These are phyloP conservation scores for Tremella yokohamensis DNA, from an alignment of 768 basidiomycete genomes.

Conservation along the genomic window DNA sequence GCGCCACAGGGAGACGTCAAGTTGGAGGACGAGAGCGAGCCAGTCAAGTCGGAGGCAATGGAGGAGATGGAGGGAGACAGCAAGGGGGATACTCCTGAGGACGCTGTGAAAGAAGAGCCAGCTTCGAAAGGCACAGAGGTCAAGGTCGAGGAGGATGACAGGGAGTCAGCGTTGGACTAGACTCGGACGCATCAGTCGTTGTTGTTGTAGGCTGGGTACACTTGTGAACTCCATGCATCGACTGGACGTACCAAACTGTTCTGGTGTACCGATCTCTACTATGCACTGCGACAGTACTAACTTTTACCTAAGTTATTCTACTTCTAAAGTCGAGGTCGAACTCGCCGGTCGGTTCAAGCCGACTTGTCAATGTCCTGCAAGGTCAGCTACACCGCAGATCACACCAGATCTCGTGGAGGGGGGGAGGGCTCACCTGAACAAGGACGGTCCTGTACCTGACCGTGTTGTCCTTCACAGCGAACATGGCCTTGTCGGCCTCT, in stretches of 20 bases:
- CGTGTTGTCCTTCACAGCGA: constrained; percentile 56
- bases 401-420: too few species aligned
- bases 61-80: constrained; percentile 2
- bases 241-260: too few species aligned
- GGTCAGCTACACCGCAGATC: too few species aligned
- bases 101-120: not conserved
- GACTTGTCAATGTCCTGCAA: too few species aligned
- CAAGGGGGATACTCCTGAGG: not conserved
- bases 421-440: constrained; percentile 34
- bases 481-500: constrained; percentile 57
- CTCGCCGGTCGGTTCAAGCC: too few species aligned
- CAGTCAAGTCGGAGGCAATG: not conserved
- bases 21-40: constrained; percentile 1
- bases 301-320: too few species aligned
- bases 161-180: not conserved
- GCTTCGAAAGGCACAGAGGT: constrained; percentile 12
- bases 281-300: too few species aligned
- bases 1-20: not conserved
- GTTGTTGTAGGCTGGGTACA: too few species aligned
- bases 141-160: constrained; percentile 20
- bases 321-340: too few species aligned
- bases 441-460: constrained; percentile 62
- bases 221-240: too few species aligned
- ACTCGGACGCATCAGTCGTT: too few species aligned
- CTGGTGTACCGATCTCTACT: too few species aligned